These are phyloP conservation scores for Boletus vermiculosoides DNA, from an alignment of 768 basidiomycete genomes.

Conservation along the genomic window DNA sequence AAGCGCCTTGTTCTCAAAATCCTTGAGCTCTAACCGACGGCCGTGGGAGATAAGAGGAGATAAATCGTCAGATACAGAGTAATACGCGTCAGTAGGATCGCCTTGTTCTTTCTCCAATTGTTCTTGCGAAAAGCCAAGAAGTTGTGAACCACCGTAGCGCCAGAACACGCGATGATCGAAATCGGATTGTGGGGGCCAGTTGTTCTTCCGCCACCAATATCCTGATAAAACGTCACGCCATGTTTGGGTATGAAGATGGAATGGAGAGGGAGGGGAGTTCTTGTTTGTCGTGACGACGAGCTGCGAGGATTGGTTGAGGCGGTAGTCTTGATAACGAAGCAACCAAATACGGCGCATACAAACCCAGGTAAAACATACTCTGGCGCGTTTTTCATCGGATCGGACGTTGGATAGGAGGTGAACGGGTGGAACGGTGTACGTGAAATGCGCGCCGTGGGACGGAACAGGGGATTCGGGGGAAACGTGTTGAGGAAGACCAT, in stretches of 20 bases:
- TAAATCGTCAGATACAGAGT: no score
- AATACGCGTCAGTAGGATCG: no score
- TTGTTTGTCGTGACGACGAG: no score
- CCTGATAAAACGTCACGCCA: no score
- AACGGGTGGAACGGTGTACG: background rate
- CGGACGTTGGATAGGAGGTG: background rate
- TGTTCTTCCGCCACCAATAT: no score
- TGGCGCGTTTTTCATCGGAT: background rate
- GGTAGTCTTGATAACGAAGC: background rate
- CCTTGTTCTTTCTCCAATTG: no score
- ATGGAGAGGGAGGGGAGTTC: background rate
- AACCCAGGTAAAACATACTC: background rate
- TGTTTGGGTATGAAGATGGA: background rate
- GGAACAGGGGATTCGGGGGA: background rate
- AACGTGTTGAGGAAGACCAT: background rate
- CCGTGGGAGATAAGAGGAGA: no score
- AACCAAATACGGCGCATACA: background rate
- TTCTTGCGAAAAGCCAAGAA: no score
- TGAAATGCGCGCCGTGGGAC: background rate
- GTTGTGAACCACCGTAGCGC: no score
- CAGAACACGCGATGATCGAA: no score
- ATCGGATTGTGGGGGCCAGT: no score
- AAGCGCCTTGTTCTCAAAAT: background rate
- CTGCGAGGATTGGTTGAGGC: no score
- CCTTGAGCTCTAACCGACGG: background rate